Conservation (phyloP, 1,139 yeast genomes). For the Yamadazyma taylorii region DNA sequence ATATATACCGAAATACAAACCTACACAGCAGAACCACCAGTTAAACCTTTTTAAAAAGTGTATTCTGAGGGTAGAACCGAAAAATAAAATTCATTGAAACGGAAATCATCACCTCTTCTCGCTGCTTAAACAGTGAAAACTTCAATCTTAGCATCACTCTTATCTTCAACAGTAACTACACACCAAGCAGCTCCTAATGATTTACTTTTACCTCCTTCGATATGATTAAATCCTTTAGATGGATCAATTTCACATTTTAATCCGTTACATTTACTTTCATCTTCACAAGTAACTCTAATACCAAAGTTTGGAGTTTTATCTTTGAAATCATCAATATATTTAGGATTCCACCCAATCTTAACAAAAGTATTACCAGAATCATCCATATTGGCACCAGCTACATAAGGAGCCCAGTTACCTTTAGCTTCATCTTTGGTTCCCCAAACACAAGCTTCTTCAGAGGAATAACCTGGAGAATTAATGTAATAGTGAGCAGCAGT, state of each 20-base stretch:
- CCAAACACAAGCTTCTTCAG: conserved; percentile 82
- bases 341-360: conserved; percentile 90
- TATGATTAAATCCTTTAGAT: conserved; percentile 55
- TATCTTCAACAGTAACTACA: conserved; percentile 72
- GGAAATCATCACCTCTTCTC: no score
- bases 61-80: no score
- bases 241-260: conserved; percentile 80
- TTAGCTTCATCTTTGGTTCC: conserved; percentile 63
- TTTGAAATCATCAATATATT: conserved; percentile 65
- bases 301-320: conserved; percentile 65
- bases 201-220: conserved; percentile 48
- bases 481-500: conserved; percentile 88
- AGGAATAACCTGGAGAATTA: conserved; percentile 82
- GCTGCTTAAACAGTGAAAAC: conserved; percentile 47
- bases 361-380: conserved; percentile 65
- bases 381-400: conserved; percentile 87
- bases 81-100: no score
- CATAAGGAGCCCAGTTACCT: conserved; percentile 94
- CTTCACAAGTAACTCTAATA: conserved; percentile 69
- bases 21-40: no score
- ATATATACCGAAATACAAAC: no score
- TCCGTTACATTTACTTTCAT: conserved; percentile 69
- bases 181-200: conserved; percentile 73
- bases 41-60: no score
- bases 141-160: conserved; percentile 68